Conservation (phyloP, 176 grass and related monocot species). For the Musa schizocarpa region DNA sequence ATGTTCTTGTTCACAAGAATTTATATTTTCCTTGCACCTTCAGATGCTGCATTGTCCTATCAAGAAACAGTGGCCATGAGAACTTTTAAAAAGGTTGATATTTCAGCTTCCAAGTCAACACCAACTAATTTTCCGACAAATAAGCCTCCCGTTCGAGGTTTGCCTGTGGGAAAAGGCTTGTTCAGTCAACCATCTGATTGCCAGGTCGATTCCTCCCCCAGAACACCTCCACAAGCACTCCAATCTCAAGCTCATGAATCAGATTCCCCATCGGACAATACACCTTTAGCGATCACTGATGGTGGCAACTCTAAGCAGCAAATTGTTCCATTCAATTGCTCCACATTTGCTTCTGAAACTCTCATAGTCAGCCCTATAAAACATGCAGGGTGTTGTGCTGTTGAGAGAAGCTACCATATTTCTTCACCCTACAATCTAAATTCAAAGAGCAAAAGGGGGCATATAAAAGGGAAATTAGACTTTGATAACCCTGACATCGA, state of each 20-base stretch:
- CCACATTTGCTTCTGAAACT: slow-evolving; percentile 72
- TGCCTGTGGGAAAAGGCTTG: slow-evolving; percentile 56
- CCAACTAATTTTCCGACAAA: slow-evolving; percentile 18
- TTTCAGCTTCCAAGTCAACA: slow-evolving; percentile 8
- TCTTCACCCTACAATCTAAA: slow-evolving; percentile 58
- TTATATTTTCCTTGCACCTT: not conserved
- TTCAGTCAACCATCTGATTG: slow-evolving; percentile 33
- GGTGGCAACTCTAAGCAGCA: slow-evolving; percentile 25
- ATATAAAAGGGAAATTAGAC: slow-evolving; percentile 75
- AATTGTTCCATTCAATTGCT: slow-evolving; percentile 41
- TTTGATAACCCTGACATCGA: slow-evolving; percentile 37
- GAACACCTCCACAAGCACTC: slow-evolving; percentile 29
- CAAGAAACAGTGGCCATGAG: slow-evolving; percentile 1
- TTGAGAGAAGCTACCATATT: slow-evolving; percentile 80
- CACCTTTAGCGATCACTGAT: slow-evolving; percentile 9
- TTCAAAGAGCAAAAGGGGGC: slow-evolving; percentile 53
- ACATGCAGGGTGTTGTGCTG: slow-evolving; percentile 50
- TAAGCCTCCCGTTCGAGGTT: slow-evolving; percentile 23
- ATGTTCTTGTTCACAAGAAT: not conserved
- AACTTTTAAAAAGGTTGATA: slow-evolving; percentile 18
- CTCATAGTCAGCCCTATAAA: slow-evolving; percentile 83
- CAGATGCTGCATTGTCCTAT: slow-evolving; percentile 33
- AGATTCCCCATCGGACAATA: slow-evolving; percentile 15
- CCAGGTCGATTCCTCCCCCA: slow-evolving; percentile 35
- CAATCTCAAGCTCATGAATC: not conserved